phyloP scores from a whole-genome alignment of 1,284 basidiomycete genomes.

The Heterobasidion annosum region DNA sequence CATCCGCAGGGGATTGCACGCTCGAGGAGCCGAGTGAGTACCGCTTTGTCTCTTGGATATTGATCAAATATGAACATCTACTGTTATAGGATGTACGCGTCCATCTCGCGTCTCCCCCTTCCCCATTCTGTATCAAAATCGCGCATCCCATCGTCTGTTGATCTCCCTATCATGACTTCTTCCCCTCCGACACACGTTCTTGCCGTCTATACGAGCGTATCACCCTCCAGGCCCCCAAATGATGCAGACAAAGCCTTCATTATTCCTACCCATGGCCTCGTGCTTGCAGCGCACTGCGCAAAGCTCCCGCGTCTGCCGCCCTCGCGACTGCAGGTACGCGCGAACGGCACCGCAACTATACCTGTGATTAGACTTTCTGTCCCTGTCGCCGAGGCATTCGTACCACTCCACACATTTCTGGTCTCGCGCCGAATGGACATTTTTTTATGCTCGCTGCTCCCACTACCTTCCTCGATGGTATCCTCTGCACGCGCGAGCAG shows the following conservation, averaged over 20 bases:
- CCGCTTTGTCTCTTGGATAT: background rate
- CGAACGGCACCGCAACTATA: constrained; percentile 32
- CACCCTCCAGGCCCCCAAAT: constrained; percentile 28
- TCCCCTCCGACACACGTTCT: constrained; percentile 46
- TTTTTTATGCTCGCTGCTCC: constrained; percentile 49
- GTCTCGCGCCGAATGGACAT: constrained; percentile 50
- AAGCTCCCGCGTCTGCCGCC: constrained; percentile 43
- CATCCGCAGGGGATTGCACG: constrained; percentile 40
- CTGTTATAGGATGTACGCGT: constrained; percentile 38
- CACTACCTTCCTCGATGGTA: constrained; percentile 42
- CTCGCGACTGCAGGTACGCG: constrained; percentile 17
- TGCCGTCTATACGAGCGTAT: constrained; percentile 27
- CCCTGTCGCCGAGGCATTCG: constrained; percentile 59
- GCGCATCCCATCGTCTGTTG: constrained; percentile 21
- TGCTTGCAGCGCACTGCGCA: constrained; percentile 52
- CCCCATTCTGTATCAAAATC: constrained; percentile 36
- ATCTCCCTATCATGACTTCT: constrained; percentile 19
- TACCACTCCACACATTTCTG: constrained; percentile 53
- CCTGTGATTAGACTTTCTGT: constrained; percentile 60
- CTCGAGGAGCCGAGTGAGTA: constrained; percentile 42
- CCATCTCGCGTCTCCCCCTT: constrained; percentile 37
- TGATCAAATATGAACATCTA: constrained; percentile 9
- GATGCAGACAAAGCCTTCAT: constrained; percentile 24
- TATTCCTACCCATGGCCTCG: constrained; percentile 47
- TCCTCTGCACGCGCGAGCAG: constrained; percentile 25